Percentiles rank a stretch among this genome's conserved stretches.
phyloP scores from a whole-genome alignment of 2,329 filamentous ascomycete species.

The Alternaria solani region DNA sequence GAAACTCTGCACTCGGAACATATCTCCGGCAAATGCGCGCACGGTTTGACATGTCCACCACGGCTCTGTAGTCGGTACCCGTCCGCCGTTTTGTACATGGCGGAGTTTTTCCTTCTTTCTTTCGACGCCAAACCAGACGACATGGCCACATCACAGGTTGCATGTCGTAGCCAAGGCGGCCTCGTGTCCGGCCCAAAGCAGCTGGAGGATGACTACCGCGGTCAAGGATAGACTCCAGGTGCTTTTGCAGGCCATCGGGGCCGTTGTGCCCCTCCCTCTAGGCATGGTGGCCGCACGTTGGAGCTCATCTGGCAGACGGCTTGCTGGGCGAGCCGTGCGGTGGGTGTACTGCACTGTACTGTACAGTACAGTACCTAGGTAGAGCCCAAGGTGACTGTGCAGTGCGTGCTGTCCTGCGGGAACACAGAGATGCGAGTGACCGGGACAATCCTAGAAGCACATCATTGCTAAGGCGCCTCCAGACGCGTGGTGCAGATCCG shows the following conservation, averaged over 20 bases:
- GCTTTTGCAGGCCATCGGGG: slow-evolving; percentile 17
- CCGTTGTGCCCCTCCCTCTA: slow-evolving; percentile 27
- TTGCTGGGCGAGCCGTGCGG: slow-evolving; percentile 20
- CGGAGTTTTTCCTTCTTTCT: not conserved
- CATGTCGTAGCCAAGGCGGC: slow-evolving; percentile 24
- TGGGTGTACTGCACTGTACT: not conserved
- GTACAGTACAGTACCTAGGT: not conserved
- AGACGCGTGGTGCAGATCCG: slow-evolving; percentile 32
- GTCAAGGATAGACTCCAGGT: slow-evolving; percentile 2
- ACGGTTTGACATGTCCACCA: slow-evolving; percentile 16
- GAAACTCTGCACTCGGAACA: slow-evolving; percentile 8
- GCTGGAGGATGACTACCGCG: slow-evolving; percentile 7
- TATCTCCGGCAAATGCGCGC: slow-evolving; percentile 15
- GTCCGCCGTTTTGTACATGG: slow-evolving; percentile 21
- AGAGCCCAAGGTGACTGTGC: slow-evolving; percentile 29
- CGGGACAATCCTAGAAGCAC: slow-evolving; percentile 39
- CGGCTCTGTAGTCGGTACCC: slow-evolving; percentile 19
- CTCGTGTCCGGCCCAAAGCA: slow-evolving; percentile 7
- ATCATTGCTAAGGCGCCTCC: slow-evolving; percentile 32
- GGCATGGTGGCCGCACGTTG: slow-evolving; percentile 25
- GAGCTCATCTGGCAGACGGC: slow-evolving; percentile 27
- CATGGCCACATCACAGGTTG: slow-evolving; percentile 23
- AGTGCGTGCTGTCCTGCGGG: slow-evolving; percentile 26
- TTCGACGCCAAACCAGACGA: slow-evolving; percentile 11
- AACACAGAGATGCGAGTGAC: slow-evolving; percentile 33